Conservation (phyloP, 1,139 yeast genomes). For the Yamadazyma dushanensis region DNA sequence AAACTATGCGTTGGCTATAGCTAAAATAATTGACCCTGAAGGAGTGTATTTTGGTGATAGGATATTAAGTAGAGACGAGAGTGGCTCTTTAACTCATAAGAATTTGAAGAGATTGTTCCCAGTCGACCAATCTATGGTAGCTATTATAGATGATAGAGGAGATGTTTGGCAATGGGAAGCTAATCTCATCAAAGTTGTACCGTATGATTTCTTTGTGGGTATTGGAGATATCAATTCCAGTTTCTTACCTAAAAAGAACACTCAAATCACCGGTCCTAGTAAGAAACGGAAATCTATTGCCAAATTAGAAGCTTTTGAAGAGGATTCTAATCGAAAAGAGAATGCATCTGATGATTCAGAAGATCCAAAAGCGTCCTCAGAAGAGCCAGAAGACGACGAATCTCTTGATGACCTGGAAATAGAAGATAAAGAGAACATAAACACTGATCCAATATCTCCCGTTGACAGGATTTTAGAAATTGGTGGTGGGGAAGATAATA, state of each 20-base stretch:
- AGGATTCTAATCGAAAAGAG: constrained; percentile 12
- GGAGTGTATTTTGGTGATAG: constrained; percentile 88
- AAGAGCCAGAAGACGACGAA: constrained; percentile 7
- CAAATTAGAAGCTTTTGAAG: constrained; percentile 39
- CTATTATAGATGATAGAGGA: constrained; percentile 94
- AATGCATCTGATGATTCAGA: constrained; percentile 18
- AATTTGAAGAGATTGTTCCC: constrained; percentile 88
- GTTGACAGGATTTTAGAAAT: constrained; percentile 50
- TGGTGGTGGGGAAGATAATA: constrained; percentile 51
- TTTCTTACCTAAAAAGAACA: constrained; percentile 79
- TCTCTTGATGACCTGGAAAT: constrained; percentile 5
- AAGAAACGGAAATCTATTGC: constrained; percentile 60
- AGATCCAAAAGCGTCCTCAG: constrained; percentile 2
- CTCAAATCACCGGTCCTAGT: constrained; percentile 68
- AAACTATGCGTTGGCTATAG: constrained; percentile 87
- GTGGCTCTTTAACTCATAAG: constrained; percentile 89
- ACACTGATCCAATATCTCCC: constrained; percentile 33
- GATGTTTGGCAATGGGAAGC: constrained; percentile 99
- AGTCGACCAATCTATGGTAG: constrained; percentile 95
- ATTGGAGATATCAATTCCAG: constrained; percentile 97
- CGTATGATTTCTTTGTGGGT: constrained; percentile 94
- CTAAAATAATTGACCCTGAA: constrained; percentile 87
- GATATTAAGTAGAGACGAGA: constrained; percentile 89
- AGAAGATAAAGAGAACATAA: constrained; percentile 11
- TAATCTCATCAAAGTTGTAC: constrained; percentile 86